These are phyloP conservation scores for Raffaelea albimanens DNA, from an alignment of 2,329 filamentous ascomycete genomes.

Conservation along the genomic window DNA sequence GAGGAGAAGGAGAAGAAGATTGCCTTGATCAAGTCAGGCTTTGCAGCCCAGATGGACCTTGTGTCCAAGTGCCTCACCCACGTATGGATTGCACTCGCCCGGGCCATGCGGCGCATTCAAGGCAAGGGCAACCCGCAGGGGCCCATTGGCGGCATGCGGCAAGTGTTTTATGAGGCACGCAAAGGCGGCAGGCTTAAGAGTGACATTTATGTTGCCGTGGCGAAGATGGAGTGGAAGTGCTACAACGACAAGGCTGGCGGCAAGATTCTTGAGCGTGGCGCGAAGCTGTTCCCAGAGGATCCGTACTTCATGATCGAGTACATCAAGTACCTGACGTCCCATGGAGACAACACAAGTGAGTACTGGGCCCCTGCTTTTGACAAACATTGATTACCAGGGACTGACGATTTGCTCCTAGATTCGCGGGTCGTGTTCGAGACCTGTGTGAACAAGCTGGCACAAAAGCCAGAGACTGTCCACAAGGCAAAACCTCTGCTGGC, in stretches of 20 bases:
- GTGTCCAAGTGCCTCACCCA: slow-evolving; percentile 82
- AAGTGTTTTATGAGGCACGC: slow-evolving; percentile 82
- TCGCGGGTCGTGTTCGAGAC: slow-evolving; percentile 94
- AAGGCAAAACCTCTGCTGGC: slow-evolving; percentile 80
- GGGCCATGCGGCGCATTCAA: slow-evolving; percentile 88
- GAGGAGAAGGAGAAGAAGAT: slow-evolving; percentile 48
- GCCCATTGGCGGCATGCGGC: slow-evolving; percentile 60
- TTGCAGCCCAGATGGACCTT: slow-evolving; percentile 62
- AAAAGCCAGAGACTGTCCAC: slow-evolving; percentile 61
- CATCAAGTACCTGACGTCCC: slow-evolving; percentile 84
- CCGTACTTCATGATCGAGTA: slow-evolving; percentile 92
- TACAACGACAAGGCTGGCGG: slow-evolving; percentile 89
- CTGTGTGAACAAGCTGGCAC: slow-evolving; percentile 70
- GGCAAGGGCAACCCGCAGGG: slow-evolving; percentile 61
- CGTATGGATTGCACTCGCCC: slow-evolving; percentile 89
- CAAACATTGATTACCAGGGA: no score
- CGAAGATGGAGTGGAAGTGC: slow-evolving; percentile 87
- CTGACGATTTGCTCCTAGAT: no score
- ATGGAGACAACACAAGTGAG: slow-evolving; percentile 89
- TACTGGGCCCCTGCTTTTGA: slow-evolving; percentile 12
- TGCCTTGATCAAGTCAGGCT: slow-evolving; percentile 53
- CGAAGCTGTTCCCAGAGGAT: slow-evolving; percentile 88
- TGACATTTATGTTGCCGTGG: slow-evolving; percentile 90
- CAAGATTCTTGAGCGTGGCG: slow-evolving; percentile 92
- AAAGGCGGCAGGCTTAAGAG: slow-evolving; percentile 81